These are phyloP conservation scores for Aspergillus carlsbadensis DNA, from an alignment of 495 filamentous ascomycete species.

Conservation along the genomic window DNA sequence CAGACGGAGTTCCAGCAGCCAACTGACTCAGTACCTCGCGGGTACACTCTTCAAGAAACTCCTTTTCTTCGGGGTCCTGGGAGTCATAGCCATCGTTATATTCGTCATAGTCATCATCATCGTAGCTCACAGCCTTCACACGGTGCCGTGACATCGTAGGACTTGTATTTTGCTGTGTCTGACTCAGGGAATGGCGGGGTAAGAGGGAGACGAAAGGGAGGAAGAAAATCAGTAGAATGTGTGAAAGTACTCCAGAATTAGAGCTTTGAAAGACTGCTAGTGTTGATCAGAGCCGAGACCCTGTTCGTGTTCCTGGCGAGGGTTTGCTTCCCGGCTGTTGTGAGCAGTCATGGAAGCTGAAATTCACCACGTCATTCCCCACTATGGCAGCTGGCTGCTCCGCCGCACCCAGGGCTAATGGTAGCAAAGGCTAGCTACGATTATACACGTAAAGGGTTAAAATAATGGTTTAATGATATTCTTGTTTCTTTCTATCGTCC, in stretches of 20 bases:
- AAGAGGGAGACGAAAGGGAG: background rate
- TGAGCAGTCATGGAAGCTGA: slow-evolving; percentile 6
- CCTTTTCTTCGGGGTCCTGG: slow-evolving; percentile 45
- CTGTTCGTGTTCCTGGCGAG: slow-evolving; percentile 1
- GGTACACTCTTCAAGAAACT: slow-evolving; percentile 39
- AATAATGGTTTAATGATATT: background rate
- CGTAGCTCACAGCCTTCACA: slow-evolving; percentile 46
- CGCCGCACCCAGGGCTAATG: no score
- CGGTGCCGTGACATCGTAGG: slow-evolving; percentile 47
- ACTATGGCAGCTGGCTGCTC: background rate
- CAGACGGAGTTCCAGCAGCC: slow-evolving; percentile 36
- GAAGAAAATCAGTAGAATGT: background rate
- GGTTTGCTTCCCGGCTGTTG: slow-evolving; percentile 2
- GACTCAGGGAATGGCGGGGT: slow-evolving; percentile 9
- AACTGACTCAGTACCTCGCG: slow-evolving; percentile 39
- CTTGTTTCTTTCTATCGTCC: slow-evolving; percentile 10
- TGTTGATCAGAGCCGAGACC: no score
- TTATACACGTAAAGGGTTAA: no score
- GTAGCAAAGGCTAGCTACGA: no score
- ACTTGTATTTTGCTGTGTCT: background rate
- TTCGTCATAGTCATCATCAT: slow-evolving; percentile 40
- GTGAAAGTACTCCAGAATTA: no score
- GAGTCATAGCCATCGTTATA: slow-evolving; percentile 45
- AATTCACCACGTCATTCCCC: slow-evolving; percentile 40
- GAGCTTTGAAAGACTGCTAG: no score